Percentiles rank a stretch among this genome's conserved stretches.
Evolutionary conservation across 495 filamentous ascomycete species (phyloP).

Genomic region (Neurospora hispaniola): DNA sequence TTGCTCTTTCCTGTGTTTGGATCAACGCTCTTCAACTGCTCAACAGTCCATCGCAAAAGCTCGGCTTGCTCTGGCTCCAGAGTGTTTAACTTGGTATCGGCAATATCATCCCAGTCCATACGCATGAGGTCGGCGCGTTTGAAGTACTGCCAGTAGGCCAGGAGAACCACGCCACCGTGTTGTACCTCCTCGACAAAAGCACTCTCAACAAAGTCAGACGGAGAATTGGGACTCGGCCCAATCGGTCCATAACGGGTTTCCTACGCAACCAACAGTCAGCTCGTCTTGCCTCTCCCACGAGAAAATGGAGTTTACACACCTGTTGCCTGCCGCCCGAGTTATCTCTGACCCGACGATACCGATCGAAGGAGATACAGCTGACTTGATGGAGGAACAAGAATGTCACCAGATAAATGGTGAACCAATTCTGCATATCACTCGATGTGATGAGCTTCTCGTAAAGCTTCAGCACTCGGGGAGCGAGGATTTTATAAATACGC

Average conservation of each 20-base stretch:
- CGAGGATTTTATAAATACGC: constrained; percentile 13
- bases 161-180: constrained; percentile 11
- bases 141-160: constrained; percentile 22
- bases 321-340: constrained; percentile 2
- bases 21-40: constrained; percentile 4
- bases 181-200: constrained; percentile 18
- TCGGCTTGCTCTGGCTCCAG: constrained; percentile 9
- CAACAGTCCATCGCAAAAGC: constrained; percentile 9
- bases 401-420: constrained; percentile 29
- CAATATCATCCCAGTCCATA: constrained; percentile 9
- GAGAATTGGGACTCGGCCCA: background rate
- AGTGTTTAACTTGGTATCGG: constrained; percentile 4
- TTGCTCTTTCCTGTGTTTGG: background rate
- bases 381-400: constrained; percentile 26
- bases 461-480: constrained; percentile 18
- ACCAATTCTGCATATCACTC: constrained; percentile 24
- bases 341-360: constrained; percentile 7
- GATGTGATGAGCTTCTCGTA: constrained; percentile 22
- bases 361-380: constrained; percentile 10
- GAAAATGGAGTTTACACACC: background rate
- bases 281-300: background rate
- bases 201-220: constrained; percentile 5
- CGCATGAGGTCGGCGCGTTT: constrained; percentile 17
- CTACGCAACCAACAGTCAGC: constrained; percentile 5
- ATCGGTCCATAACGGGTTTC: constrained; percentile 18